Evolutionary conservation across 208 protist species (phyloP).

Genomic region (Zelonia costaricensis): DNA sequence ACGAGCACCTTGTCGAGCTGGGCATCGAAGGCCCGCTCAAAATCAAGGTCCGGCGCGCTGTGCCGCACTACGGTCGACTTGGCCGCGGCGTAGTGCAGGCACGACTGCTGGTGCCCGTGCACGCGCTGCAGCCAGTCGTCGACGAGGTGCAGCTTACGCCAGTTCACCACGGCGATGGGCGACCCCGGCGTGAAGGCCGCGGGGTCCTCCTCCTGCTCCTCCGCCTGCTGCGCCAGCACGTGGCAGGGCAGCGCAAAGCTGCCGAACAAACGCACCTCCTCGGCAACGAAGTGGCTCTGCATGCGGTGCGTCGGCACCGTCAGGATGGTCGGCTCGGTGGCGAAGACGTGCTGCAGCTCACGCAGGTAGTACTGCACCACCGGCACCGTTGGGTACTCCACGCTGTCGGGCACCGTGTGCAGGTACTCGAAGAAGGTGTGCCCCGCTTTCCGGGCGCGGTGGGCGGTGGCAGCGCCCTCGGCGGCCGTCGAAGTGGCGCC

Average conservation of each 20-base stretch:
- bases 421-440: constrained; percentile 47
- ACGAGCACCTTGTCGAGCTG: constrained; percentile 39
- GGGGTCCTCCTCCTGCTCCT: constrained; percentile 5
- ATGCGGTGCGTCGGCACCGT: constrained; percentile 20
- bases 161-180: constrained; percentile 46
- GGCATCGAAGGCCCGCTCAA: constrained; percentile 35
- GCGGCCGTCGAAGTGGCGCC: neutral
- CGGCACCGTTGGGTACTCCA: constrained; percentile 47
- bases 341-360: constrained; percentile 36
- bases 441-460: neutral
- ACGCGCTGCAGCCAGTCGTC: constrained; percentile 42
- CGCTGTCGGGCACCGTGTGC: constrained; percentile 38
- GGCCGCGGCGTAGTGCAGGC: constrained; percentile 35
- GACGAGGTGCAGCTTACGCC: constrained; percentile 53
- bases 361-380: constrained; percentile 43
- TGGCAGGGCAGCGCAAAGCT: constrained; percentile 7
- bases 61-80: constrained; percentile 25
- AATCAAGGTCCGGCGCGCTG: constrained; percentile 21
- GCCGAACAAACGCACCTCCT: no score
- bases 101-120: constrained; percentile 29
- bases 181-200: constrained; percentile 5
- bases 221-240: neutral
- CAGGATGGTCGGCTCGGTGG: constrained; percentile 41
- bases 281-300: constrained; percentile 17
- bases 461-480: neutral